Percentiles rank a stretch among this genome's conserved stretches.
Conservation (phyloP, 441 rosid species). For the Eutrema salsugineum region DNA sequence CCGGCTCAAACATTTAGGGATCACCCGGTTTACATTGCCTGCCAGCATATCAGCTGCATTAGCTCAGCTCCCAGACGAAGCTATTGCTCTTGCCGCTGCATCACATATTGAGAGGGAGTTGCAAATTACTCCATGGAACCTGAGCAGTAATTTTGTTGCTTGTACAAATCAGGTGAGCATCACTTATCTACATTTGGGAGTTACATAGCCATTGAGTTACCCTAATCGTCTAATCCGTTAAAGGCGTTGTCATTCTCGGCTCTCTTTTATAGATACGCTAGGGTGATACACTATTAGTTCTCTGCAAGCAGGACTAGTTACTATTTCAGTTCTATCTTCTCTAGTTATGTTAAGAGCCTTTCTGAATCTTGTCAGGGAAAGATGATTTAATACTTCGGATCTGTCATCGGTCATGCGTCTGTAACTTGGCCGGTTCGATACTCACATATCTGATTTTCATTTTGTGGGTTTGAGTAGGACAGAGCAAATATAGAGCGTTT, state of each 20-base stretch:
- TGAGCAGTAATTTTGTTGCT: constrained; percentile 94
- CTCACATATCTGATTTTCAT: constrained; percentile 9
- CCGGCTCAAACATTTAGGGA: constrained; percentile 94
- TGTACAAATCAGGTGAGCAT: constrained; percentile 84
- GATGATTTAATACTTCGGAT: constrained; percentile 3
- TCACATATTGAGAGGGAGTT: constrained; percentile 97
- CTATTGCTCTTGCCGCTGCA: constrained; percentile 98
- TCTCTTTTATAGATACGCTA: not conserved
- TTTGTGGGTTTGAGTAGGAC: constrained; percentile 53
- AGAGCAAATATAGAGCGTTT: constrained; percentile 97
- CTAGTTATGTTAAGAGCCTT: not conserved
- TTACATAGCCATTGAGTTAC: not conserved
- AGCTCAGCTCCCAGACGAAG: constrained; percentile 97
- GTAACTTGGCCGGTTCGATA: not conserved
- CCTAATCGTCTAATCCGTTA: not conserved
- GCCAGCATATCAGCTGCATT: constrained; percentile 79
- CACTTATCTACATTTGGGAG: constrained; percentile 4
- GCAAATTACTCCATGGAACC: constrained; percentile 97
- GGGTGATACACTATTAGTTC: not conserved
- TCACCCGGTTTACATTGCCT: constrained; percentile 75
- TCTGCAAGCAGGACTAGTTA: not conserved
- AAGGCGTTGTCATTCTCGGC: not conserved
- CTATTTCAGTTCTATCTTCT: constrained; percentile 3
- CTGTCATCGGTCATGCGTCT: not conserved
- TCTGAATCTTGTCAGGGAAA: not conserved